Conservation (phyloP, 257 asterid genomes). For the Solanum verrucosum region DNA sequence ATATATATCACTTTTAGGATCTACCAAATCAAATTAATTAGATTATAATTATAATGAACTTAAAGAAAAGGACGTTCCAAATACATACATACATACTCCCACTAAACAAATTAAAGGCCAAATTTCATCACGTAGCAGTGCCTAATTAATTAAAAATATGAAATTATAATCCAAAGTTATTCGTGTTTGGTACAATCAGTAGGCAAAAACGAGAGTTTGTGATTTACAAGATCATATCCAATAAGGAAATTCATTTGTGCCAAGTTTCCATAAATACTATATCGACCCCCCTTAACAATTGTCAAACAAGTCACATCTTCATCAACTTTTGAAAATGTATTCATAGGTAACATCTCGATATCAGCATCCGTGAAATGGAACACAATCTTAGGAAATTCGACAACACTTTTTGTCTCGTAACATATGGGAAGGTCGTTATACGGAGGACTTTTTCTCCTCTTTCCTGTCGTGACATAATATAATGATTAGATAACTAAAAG, state of each 20-base stretch:
- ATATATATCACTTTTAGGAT: too few relatives aligned
- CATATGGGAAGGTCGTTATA: background rate
- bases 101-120: background rate
- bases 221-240: slow-evolving; percentile 41
- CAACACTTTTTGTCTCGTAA: background rate
- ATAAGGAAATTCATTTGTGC: slow-evolving; percentile 31
- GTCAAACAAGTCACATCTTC: slow-evolving; percentile 32
- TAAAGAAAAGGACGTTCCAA: background rate
- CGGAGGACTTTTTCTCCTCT: background rate
- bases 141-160: background rate
- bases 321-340: slow-evolving; percentile 25
- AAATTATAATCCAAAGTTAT: background rate
- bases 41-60: too few relatives aligned
- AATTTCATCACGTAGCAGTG: background rate
- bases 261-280: slow-evolving; percentile 38
- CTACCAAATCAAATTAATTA: too few relatives aligned
- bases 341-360: slow-evolving; percentile 14
- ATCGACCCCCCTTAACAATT: background rate
- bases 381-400: slow-evolving; percentile 7
- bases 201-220: slow-evolving; percentile 18
- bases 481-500: background rate
- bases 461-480: background rate
- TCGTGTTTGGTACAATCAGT: slow-evolving; percentile 28
- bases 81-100: background rate
- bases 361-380: slow-evolving; percentile 43